Conservation (phyloP, 352 stramenopile genomes). For the Thraustochytrium sp. region DNA sequence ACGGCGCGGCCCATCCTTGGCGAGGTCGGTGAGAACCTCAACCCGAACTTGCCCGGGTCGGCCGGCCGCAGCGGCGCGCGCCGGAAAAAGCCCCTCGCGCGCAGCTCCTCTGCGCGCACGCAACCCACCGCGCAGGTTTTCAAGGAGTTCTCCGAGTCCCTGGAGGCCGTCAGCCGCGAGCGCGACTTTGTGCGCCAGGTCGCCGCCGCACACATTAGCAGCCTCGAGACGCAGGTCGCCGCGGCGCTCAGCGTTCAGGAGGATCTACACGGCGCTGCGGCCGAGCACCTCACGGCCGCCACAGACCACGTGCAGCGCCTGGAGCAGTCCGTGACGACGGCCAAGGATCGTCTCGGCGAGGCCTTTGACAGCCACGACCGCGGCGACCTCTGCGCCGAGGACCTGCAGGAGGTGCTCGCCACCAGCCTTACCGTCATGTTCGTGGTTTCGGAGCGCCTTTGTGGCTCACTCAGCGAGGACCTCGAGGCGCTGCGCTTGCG, state of each 20-base stretch:
- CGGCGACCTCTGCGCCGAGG: not conserved
- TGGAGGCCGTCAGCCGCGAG: not conserved
- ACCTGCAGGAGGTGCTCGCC: not conserved
- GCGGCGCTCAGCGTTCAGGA: not conserved
- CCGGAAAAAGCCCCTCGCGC: too few relatives aligned
- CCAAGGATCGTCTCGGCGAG: not conserved
- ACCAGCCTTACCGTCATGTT: slow-evolving; percentile 2
- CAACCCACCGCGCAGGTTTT: too few relatives aligned
- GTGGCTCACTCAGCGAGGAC: not conserved
- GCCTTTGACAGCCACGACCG: not conserved
- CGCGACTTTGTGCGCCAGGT: slow-evolving; percentile 11
- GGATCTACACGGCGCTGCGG: not conserved
- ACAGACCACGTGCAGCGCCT: not conserved
- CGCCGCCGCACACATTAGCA: not conserved
- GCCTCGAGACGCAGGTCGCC: not conserved
- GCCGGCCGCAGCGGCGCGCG: too few relatives aligned
- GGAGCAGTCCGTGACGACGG: not conserved
- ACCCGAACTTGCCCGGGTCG: too few relatives aligned
- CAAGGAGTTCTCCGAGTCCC: not conserved
- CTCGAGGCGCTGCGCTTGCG: not conserved
- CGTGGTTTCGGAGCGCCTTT: not conserved
- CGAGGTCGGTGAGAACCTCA: too few relatives aligned
- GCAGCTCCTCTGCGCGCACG: too few relatives aligned
- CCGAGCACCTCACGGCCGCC: not conserved
- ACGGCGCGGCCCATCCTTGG: not conserved